These are phyloP conservation scores for Chrysoporthe puriensis DNA, from an alignment of 2,329 filamentous ascomycete genomes.

Conservation along the genomic window DNA sequence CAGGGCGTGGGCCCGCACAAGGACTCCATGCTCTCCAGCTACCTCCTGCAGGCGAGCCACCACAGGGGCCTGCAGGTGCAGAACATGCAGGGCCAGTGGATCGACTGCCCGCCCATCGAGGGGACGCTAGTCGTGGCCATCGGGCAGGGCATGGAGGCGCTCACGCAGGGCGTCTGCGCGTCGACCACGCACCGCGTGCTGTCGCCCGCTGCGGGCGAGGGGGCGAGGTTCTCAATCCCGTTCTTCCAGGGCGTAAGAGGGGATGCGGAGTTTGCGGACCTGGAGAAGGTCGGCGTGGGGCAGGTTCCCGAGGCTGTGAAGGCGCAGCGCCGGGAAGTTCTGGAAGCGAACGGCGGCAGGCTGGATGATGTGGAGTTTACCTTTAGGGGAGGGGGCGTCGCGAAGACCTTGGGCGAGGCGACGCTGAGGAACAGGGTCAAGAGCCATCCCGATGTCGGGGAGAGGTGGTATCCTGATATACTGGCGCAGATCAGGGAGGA, in stretches of 20 bases:
- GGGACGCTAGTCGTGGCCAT: constrained; percentile 86
- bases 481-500: constrained; percentile 61
- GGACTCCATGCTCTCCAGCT: constrained; percentile 80
- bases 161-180: constrained; percentile 82
- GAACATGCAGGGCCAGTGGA: constrained; percentile 77
- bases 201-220: constrained; percentile 70
- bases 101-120: constrained; percentile 76
- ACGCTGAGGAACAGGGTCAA: constrained; percentile 84
- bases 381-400: constrained; percentile 70
- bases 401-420: constrained; percentile 76
- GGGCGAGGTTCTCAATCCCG: constrained; percentile 77
- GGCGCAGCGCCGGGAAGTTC: constrained; percentile 62
- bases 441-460: constrained; percentile 84
- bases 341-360: constrained; percentile 59
- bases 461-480: constrained; percentile 76
- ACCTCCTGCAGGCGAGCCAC: constrained; percentile 77
- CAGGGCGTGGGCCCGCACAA: constrained; percentile 78
- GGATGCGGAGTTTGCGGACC: constrained; percentile 77
- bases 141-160: constrained; percentile 82
- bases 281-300: constrained; percentile 64
- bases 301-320: constrained; percentile 64
- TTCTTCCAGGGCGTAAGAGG: constrained; percentile 88
- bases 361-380: constrained; percentile 85
- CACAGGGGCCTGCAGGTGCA: constrained; percentile 82
- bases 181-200: constrained; percentile 83